A percentile compares a stretch with the other conserved stretches of the same genome.
Conservation (phyloP, 768 basidiomycete genomes). For the Pleurotus tuber-regium region DNA sequence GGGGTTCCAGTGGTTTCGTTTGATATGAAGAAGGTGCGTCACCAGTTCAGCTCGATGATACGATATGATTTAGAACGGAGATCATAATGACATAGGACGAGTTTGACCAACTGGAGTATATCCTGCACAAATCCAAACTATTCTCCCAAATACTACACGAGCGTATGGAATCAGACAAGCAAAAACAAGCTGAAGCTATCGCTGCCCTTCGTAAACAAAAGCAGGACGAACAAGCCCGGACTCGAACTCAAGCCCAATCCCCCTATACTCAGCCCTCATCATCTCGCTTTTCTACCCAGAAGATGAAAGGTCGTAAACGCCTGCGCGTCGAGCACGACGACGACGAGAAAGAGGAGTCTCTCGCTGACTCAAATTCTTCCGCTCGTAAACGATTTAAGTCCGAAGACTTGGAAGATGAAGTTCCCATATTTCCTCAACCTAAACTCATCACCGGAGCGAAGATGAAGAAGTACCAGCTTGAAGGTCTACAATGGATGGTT, state of each 20-base stretch:
- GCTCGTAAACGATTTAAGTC: not conserved
- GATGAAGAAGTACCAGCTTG: slow-evolving; percentile 88
- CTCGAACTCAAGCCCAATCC: slow-evolving; percentile 15
- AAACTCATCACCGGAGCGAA: slow-evolving; percentile 79
- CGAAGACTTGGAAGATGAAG: slow-evolving; percentile 23
- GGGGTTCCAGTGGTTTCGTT: not conserved
- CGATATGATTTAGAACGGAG: not conserved
- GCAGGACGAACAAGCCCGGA: slow-evolving; percentile 27
- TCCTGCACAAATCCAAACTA: slow-evolving; percentile 75
- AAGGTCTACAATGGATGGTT: slow-evolving; percentile 95
- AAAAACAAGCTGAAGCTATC: slow-evolving; percentile 26
- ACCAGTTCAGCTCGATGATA: not conserved
- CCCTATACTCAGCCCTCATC: too few species aligned
- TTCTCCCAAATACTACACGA: slow-evolving; percentile 70
- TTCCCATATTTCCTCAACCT: slow-evolving; percentile 64
- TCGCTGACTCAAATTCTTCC: too few species aligned
- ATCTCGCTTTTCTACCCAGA: not conserved
- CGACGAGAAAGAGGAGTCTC: slow-evolving; percentile 11
- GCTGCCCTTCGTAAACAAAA: slow-evolving; percentile 14
- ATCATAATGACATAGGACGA: not conserved
- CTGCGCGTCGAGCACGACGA: slow-evolving; percentile 17
- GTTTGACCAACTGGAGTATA: slow-evolving; percentile 42
- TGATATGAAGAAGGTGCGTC: not conserved
- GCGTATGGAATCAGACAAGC: slow-evolving; percentile 68
- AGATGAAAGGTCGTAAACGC: slow-evolving; percentile 20